Base-by-base conservation (phyloP, 495 filamentous ascomycete species). In the Aspergillus biplanus region DNA sequence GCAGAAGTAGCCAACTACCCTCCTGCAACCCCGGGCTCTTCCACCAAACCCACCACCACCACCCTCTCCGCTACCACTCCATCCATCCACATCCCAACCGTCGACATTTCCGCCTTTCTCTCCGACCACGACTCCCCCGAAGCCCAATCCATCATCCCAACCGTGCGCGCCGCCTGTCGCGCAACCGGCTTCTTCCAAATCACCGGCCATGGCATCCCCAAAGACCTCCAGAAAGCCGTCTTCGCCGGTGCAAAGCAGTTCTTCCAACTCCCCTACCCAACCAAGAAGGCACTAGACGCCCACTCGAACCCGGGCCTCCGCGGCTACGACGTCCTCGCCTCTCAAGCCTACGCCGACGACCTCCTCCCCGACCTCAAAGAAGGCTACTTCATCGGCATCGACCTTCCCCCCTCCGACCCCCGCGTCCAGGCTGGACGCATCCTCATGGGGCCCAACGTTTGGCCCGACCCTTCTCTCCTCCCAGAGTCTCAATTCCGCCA, bases 161-260 rank as follows among this genome's bases (percentile, higher is more conserved):
- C 56, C 11, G 58, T 75, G 11, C 67, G 70, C 12, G 21, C 62
- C 3, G 75, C 74, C 50, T 76, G 75, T 59, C 35, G 58, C n/a
- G 64, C 71, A 0, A 73, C 67, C 1, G 76, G 76, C 16, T 78
- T 79, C 64, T 79, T 79, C 65, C 72, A 75, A 52, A 66, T 79
- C 54, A 65, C 50, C 18, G 69, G 67, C 52, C 75, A 78, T 56
- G 67, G 68, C n/a, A 56, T 77, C 13, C 52, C 65, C 12, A 47
- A 47, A 2, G 33, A 58, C 8, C 69, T 77, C 0, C 75, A 77
- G 56, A 15, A 71, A 9, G 32, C 37, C 33, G 56, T 75, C n/a
- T 69, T 78, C 56, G 42, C 57, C 1, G 70, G 58, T 8, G 66
- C 70, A 7, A 64, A 54, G 27, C 64, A 59, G 31, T 75, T 75